Conservation (phyloP, 768 basidiomycete species). For the Phlebiopsis flavidoalba region DNA sequence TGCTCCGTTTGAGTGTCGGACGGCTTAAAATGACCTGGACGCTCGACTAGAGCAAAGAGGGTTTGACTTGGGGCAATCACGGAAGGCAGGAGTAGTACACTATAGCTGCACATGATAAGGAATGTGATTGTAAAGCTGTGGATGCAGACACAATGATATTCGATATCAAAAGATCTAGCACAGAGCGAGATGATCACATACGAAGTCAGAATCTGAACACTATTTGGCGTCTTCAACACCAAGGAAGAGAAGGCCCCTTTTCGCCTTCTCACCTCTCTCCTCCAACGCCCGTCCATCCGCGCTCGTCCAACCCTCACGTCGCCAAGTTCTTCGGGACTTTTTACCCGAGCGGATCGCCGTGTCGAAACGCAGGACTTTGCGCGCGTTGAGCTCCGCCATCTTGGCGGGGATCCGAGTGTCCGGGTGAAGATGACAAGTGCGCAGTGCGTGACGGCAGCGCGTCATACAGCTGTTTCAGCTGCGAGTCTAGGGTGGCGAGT, state of each 20-base stretch:
- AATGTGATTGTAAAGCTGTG: not conserved
- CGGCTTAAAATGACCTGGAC: constrained; percentile 23
- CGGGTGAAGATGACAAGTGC: constrained; percentile 71
- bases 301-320: constrained; percentile 66
- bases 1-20: constrained; percentile 19
- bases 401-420: constrained; percentile 80
- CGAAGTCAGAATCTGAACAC: not conserved
- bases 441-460: constrained; percentile 77
- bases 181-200: not conserved
- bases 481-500: constrained; percentile 51
- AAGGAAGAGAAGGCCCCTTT: constrained; percentile 81
- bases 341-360: constrained; percentile 50
- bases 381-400: constrained; percentile 69
- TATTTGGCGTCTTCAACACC: constrained; percentile 39
- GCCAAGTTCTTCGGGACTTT: constrained; percentile 46
- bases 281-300: constrained; percentile 77
- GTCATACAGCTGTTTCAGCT: constrained; percentile 56
- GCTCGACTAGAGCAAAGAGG: constrained; percentile 8
- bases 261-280: constrained; percentile 72
- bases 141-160: not conserved
- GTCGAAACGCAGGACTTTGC: constrained; percentile 67
- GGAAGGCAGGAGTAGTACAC: not conserved
- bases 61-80: not conserved
- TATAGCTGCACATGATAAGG: not conserved
- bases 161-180: not conserved